Evolutionary conservation across 225 moss, liverwort and hornwort genomes (phyloP).

Genomic region (Physcomitrium patens): DNA sequence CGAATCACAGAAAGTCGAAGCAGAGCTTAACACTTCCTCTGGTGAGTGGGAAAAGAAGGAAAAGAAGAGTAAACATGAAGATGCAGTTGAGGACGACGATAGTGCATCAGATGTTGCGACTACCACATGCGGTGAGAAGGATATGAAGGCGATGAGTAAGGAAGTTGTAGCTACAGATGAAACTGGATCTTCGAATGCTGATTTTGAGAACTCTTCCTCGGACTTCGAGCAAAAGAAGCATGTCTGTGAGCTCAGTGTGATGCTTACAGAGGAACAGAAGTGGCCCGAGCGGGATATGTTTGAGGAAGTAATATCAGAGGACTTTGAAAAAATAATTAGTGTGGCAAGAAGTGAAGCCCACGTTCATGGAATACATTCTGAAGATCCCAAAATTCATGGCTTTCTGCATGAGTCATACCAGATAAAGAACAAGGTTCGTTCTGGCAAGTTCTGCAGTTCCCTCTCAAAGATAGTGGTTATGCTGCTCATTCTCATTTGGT

Average conservation of each 20-base stretch:
- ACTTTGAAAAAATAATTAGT: constrained; percentile 69
- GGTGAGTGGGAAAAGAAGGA: constrained; percentile 49
- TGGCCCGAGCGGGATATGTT: constrained; percentile 66
- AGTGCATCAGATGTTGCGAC: neutral
- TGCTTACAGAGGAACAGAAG: constrained; percentile 42
- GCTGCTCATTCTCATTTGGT: neutral
- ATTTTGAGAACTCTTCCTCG: constrained; percentile 25
- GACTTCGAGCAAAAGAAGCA: constrained; percentile 22
- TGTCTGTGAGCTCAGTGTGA: constrained; percentile 12
- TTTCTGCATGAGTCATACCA: constrained; percentile 41
- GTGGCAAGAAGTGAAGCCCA: constrained; percentile 34
- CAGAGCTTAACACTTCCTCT: constrained; percentile 9
- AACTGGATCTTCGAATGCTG: constrained; percentile 21
- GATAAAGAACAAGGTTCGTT: constrained; percentile 50
- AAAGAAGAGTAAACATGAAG: constrained; percentile 32
- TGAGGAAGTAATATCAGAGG: constrained; percentile 55
- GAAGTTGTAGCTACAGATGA: neutral
- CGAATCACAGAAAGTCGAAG: constrained; percentile 24
- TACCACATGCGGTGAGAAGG: constrained; percentile 10
- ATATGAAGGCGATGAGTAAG: constrained; percentile 19
- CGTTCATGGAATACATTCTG: constrained; percentile 28
- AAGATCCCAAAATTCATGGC: constrained; percentile 50
- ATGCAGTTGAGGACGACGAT: constrained; percentile 13
- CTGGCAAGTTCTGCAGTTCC: constrained; percentile 16
- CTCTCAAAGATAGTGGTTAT: neutral